Base-by-base conservation (phyloP, 768 basidiomycete species). In the Termitomyces titanicus region DNA sequence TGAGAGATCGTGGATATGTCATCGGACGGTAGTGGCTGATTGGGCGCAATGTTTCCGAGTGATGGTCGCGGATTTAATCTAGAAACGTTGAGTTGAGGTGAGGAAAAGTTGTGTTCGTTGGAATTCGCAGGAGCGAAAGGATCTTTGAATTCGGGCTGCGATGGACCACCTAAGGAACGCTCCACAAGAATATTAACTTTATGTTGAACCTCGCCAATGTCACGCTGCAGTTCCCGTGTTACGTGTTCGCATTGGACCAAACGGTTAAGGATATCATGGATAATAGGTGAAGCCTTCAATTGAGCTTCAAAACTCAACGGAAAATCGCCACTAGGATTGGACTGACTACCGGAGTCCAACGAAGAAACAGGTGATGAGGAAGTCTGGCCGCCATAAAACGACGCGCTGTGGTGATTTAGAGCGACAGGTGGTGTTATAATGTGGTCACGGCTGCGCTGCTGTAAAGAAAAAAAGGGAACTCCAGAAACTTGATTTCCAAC, bases 291-390 rank as follows among this genome's bases (percentile, higher is more conserved):
- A 2, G 81, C 73, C 68, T 82, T 89, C 63, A 93, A 81, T 64
- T 90, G 89, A 6, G 79, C 70, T 57, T 94, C 92, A 33, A 93
- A 84, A 58, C 68, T 79, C 45, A 70, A 72, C 10, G 69, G 59
- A 37, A 72, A 71, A 39, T 87, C 86, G 39, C 69, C 63, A 55
- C 73, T 74, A 13, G 78, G 69, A 18, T 81, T 66, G 60, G 82
- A 79, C 24, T 86, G 85, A 61, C 86, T 88, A 49, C 79, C 84
- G 11, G 90, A 92, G 66, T 84, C 87, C 61, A 88, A 65, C 11
- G 90, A 92, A 8, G 90, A 92, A 18, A 84, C 88, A 7, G 90
- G 90, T 2, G 90, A 92, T 3, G 84, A 77, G 3, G 89, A 88
- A 3, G 77, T 74, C 62, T 81, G 77, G 27, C 76, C 75, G 42